Base-by-base conservation (phyloP, 208 protist species). In the Acanthamoeba triangularis region DNA sequence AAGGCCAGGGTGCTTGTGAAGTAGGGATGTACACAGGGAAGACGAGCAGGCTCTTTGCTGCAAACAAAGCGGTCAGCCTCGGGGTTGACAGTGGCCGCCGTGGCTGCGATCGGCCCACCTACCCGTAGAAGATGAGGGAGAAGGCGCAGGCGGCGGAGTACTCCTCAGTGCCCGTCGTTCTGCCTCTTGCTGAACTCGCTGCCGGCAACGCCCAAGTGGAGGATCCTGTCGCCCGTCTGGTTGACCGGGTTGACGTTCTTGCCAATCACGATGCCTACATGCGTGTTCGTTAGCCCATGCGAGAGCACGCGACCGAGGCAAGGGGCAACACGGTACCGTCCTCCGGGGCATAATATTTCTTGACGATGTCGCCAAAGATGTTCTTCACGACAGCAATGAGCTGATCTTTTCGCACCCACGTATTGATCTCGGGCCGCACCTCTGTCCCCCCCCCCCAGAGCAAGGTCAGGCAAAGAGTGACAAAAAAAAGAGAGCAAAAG, bases 351-450 rank as follows among this genome's bases (percentile, higher is more conserved):
- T 94, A 49, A 61, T 97, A 97, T n/a, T 90, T 93, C 47, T 96
- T 67, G 20, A 96, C 93, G 14, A 96, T 20, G 49, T 97, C 96
- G 28, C 96, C 96, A 88, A 97, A 97, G 59, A 97, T 91, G 49
- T 69, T 85, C 35, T 74, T 49, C 8, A 97, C 47, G 4, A 61
- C 47, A 16, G 96, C 96, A 30, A 97, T 95, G 28, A 95, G 84
- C 33, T 97, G 72, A 30, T 85, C 96, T 76, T 97, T 96, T 74
- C 67, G 13, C 20, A 97, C 96, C 96, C 96, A 97, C 0, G 65
- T 61, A 56, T 97, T 97, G 72, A 97, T 90, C 47, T 94, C 94
- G 25, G 96, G 96, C 52, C n/a, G 25, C 65, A 96, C 95, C 67
- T 80, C 88, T 76, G 88, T 65, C 10, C 65, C 28, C 14, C 25